These are phyloP conservation scores for Gonapodya prolifera DNA, from an alignment of 192 early-diverging fungal genomes.

Conservation along the genomic window DNA sequence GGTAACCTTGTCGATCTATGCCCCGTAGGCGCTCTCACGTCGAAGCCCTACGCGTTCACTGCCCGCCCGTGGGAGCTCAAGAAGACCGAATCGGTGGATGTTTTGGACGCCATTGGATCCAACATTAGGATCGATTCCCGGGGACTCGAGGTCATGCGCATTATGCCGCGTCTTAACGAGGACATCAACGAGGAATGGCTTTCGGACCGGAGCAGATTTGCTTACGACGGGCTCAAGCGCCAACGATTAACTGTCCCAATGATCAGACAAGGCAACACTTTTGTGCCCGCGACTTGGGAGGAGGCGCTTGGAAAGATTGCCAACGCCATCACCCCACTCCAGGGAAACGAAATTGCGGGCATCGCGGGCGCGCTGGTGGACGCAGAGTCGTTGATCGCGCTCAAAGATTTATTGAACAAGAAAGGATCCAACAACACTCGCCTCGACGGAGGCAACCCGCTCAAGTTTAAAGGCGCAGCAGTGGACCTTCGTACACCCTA, in stretches of 20 bases:
- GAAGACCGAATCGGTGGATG: conserved; percentile 91
- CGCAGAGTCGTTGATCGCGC: conserved; percentile 81
- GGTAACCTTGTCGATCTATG: conserved; percentile 97
- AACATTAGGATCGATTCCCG: conserved; percentile 94
- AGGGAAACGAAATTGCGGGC: conserved; percentile 57
- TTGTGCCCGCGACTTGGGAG: conserved; percentile 73
- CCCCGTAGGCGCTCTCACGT: conserved; percentile 93
- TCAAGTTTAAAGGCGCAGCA: conserved; percentile 30
- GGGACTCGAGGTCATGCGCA: conserved; percentile 91
- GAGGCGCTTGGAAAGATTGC: conserved; percentile 68
- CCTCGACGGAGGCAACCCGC: conserved; percentile 48
- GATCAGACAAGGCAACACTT: conserved; percentile 66
- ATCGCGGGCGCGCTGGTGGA: conserved; percentile 88
- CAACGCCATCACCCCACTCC: conserved; percentile 41
- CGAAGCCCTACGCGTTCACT: conserved; percentile 90
- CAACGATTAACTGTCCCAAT: conserved; percentile 90
- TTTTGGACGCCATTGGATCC: conserved; percentile 84
- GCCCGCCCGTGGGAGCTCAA: conserved; percentile 95
- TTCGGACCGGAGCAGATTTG: conserved; percentile 92
- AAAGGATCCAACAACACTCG: conserved; percentile 74
- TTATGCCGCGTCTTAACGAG: conserved; percentile 90
- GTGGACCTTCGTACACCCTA: conserved; percentile 86
- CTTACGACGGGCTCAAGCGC: conserved; percentile 88
- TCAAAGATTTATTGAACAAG: conserved; percentile 90
- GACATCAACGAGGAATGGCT: conserved; percentile 99